These are phyloP conservation scores for Ichthyophthirius multifiliis DNA, from an alignment of 169 alveolate species.

Conservation along the genomic window DNA sequence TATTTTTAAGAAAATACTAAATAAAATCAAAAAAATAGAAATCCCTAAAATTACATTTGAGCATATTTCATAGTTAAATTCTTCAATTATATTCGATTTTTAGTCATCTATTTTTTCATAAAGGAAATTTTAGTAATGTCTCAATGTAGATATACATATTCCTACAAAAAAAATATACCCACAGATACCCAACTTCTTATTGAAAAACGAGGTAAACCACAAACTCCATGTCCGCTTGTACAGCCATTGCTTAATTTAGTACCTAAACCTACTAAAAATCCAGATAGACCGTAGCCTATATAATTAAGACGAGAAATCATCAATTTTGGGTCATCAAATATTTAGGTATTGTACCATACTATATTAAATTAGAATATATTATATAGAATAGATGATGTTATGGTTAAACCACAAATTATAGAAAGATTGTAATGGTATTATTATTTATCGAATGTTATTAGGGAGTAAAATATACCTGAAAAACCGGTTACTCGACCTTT, in stretches of 20 bases:
- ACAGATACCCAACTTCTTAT: constrained; percentile 72
- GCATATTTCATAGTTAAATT: not conserved
- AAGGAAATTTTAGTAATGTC: not conserved
- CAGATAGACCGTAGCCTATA: constrained; percentile 65
- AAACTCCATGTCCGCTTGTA: constrained; percentile 84
- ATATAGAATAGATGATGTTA: constrained; percentile 16
- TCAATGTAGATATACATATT: constrained; percentile 43
- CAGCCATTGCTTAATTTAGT: constrained; percentile 82
- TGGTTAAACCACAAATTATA: not conserved
- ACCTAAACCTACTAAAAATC: constrained; percentile 76
- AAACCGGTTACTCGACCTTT: constrained; percentile 42
- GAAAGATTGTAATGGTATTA: constrained; percentile 4
- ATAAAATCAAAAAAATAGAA: not conserved
- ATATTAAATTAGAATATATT: not conserved
- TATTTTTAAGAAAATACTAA: not conserved
- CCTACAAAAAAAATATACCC: constrained; percentile 65
- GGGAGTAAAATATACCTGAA: constrained; percentile 21
- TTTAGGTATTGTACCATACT: constrained; percentile 1
- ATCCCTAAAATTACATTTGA: not conserved
- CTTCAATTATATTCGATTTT: not conserved
- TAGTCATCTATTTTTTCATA: not conserved
- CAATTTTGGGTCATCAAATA: not conserved
- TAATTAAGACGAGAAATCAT: not conserved
- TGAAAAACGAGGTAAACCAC: constrained; percentile 82
- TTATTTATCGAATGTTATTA: constrained; percentile 12